phyloP scores from a whole-genome alignment of 352 stramenopile genomes.

The Saprolegnia parasitica region DNA sequence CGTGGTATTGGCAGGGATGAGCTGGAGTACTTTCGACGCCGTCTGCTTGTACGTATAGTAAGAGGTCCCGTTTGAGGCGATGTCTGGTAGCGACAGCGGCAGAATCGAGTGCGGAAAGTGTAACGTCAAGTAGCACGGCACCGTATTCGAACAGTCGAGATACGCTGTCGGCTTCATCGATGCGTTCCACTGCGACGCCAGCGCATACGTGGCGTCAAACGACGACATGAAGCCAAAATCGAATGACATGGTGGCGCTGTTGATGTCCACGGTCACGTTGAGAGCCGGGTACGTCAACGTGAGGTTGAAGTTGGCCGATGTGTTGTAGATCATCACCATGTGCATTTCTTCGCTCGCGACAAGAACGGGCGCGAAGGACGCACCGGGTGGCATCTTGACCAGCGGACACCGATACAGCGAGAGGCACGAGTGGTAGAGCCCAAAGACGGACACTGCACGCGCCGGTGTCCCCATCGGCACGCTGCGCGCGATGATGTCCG shows the following conservation, averaged over 20 bases:
- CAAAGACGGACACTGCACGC: background rate
- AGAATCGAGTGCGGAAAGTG: background rate
- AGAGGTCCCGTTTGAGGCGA: background rate
- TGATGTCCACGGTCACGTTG: background rate
- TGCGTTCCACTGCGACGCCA: background rate
- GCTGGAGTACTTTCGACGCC: too few species aligned
- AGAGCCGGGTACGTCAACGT: background rate
- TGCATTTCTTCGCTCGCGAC: background rate
- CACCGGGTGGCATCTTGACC: background rate
- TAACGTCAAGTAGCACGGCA: background rate
- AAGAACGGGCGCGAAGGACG: background rate
- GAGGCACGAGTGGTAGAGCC: background rate
- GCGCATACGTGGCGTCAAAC: too few species aligned
- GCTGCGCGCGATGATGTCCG: background rate
- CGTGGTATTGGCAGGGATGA: background rate
- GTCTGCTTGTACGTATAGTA: background rate
- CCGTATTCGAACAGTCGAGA: too few species aligned
- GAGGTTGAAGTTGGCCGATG: slow-evolving; percentile 2
- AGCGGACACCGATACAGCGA: background rate
- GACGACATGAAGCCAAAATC: too few species aligned
- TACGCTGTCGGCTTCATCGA: background rate
- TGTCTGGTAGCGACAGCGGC: background rate
- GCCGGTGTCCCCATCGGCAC: background rate
- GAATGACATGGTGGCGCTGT: background rate
- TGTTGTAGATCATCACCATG: background rate